These are phyloP conservation scores for Striga hermonthica DNA, from an alignment of 305 asterid species.

Conservation along the genomic window DNA sequence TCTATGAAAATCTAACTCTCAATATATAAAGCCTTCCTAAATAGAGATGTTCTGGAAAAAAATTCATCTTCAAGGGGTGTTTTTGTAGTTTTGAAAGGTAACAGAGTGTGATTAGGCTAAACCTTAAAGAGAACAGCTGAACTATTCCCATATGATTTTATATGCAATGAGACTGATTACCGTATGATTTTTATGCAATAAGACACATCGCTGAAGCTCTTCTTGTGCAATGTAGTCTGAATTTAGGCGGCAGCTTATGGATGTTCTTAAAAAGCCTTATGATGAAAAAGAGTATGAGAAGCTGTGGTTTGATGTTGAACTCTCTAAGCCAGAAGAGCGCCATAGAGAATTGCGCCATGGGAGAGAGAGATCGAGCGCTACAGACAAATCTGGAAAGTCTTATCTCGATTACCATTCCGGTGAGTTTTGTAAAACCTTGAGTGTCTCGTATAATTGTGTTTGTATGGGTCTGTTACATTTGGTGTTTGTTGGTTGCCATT, in stretches of 20 bases:
- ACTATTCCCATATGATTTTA: background rate
- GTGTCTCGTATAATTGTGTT: background rate
- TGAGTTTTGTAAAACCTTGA: constrained; percentile 31
- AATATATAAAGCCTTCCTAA: background rate
- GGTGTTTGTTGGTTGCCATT: background rate
- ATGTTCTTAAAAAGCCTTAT: constrained; percentile 40
- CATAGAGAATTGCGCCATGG: constrained; percentile 44
- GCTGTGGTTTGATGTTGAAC: constrained; percentile 31
- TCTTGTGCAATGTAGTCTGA: constrained; percentile 33
- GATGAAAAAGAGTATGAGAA: constrained; percentile 33
- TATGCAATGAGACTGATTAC: constrained; percentile 3
- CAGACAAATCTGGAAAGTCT: constrained; percentile 38
- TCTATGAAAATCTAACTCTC: background rate
- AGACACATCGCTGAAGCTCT: too few relatives aligned
- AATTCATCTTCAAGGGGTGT: background rate
- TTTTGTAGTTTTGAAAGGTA: background rate
- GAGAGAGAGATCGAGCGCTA: constrained; percentile 32
- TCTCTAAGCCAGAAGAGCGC: constrained; percentile 24
- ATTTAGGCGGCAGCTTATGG: constrained; percentile 36
- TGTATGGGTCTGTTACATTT: too few relatives aligned
- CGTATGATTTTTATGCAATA: too few relatives aligned
- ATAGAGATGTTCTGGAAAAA: background rate
- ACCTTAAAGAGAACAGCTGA: background rate
- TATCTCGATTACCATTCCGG: constrained; percentile 47
- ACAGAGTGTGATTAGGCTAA: background rate